Conservation (phyloP, 1,284 basidiomycete species). For the Coriolopsis trogii region DNA sequence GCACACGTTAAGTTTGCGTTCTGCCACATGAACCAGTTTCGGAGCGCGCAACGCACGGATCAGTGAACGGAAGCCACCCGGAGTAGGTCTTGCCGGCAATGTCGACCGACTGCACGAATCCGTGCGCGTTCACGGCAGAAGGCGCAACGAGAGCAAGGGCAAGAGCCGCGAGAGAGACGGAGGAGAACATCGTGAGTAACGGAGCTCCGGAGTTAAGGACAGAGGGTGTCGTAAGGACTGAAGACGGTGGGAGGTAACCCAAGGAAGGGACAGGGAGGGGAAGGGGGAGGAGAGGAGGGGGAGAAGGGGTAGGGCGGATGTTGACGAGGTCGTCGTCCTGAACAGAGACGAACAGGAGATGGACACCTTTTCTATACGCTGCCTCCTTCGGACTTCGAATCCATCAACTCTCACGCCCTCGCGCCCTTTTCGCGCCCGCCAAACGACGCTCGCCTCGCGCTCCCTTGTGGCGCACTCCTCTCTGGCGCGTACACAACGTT, state of each 20-base stretch:
- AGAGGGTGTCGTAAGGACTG: constrained; percentile 21
- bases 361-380: constrained; percentile 17
- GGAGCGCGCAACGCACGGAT: constrained; percentile 24
- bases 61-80: constrained; percentile 32
- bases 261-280: constrained; percentile 14
- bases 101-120: constrained; percentile 27
- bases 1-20: constrained; percentile 3
- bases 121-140: constrained; percentile 29
- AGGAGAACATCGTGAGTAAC: constrained; percentile 24
- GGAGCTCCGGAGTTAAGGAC: constrained; percentile 12
- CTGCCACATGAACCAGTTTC: background rate
- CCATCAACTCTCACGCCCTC: constrained; percentile 14
- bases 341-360: background rate
- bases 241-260: constrained; percentile 9
- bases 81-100: constrained; percentile 30
- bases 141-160: constrained; percentile 22
- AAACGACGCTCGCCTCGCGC: constrained; percentile 3
- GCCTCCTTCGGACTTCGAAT: constrained; percentile 17
- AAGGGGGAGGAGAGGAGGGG: constrained; percentile 12
- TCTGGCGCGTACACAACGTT: no score
- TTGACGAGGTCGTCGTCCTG: constrained; percentile 23
- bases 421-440: constrained; percentile 1
- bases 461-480: background rate
- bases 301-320: constrained; percentile 3
- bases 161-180: constrained; percentile 20